Evolutionary conservation across 73 alveolate genomes (phyloP), one percentile per base, ranked within the genome.

Genomic region (Blepharisma japonicum): DNA sequence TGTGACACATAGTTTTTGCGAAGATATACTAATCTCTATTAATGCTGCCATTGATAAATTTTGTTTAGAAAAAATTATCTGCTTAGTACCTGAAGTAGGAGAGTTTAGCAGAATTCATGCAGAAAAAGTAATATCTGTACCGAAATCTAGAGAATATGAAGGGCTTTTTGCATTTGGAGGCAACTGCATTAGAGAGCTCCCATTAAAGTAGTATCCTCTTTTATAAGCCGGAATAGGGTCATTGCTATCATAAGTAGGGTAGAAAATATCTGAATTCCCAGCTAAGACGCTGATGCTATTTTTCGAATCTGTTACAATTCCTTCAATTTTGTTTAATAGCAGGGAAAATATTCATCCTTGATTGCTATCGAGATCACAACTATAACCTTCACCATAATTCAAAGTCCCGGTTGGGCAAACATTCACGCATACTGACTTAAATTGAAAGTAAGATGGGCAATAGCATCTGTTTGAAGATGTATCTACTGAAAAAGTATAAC

Each of bases 221-320:
- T n/a, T 9, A 20, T 61, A 9, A 9, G 74, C 47, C 0, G 74
- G 47, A 61, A 20, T 8, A 61, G 74, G 74, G 74, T 61, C 74
- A 61, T 61, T 25, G 23, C 18, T 20, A 14, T 61, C 74, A 61
- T 61, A 61, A 61, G 38, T 61, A 20, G 74, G 74, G 74, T 61
- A 61, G 23, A 61, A 61, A 20, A 39, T 25, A 20, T n/a, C 14
- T 8, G 74, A 61, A 61, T n/a, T 61, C 2, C 74, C 74, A 20
- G 74, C 23, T 14, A 61, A 18, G 47, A 61, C 50, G 18, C 23
- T n/a, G 11, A 61, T 61, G 38, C 23, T 61, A 4, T 61, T 25
- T 2, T 2, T n/a, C 2, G 74, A 14, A 25, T 61, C 74, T 25
- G 38, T 61, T 61, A 61, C 47, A 8, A 25, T 25, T 25, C 74